These are phyloP conservation scores for Sequoiadendron giganteum DNA, from an alignment of 75 land plant species.

Conservation along the genomic window DNA sequence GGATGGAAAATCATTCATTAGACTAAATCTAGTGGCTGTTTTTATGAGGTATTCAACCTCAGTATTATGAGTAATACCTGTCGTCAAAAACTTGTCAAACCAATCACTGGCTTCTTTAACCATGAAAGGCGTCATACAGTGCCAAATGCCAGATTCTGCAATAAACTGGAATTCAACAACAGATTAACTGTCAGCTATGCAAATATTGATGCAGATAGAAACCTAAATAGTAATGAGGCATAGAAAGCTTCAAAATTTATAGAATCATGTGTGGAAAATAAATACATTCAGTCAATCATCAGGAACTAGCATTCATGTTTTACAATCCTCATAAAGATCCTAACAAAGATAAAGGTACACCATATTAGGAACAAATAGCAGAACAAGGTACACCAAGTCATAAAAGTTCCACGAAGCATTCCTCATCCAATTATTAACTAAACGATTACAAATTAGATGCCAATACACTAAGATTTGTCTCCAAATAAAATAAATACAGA, in stretches of 20 bases:
- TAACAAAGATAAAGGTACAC: not conserved
- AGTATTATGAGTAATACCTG: slow-evolving; percentile 1
- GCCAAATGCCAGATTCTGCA: slow-evolving; percentile 71
- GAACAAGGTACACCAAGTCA: not conserved
- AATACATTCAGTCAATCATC: not conserved
- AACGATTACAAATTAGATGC: not conserved
- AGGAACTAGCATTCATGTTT: not conserved
- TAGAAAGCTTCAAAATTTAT: not conserved
- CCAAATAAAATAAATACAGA: not conserved
- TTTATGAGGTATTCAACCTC: not conserved
- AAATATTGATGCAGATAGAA: not conserved
- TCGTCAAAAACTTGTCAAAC: slow-evolving; percentile 64
- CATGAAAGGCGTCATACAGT: slow-evolving; percentile 63
- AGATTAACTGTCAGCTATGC: not conserved
- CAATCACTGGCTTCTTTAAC: slow-evolving; percentile 74
- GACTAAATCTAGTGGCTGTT: not conserved
- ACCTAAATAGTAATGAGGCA: not conserved
- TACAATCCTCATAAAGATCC: not conserved
- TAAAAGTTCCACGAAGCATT: slow-evolving; percentile 2
- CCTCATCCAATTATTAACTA: not conserved
- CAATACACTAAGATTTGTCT: not conserved
- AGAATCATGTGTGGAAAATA: not conserved
- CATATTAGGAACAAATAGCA: not conserved
- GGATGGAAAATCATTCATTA: not conserved
- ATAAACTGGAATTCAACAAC: slow-evolving; percentile 43